Percentiles rank a stretch among this genome's conserved stretches.
These are phyloP conservation scores for Geotrichum cucujoidarum DNA, from an alignment of 1,139 yeast genomes.

Conservation along the genomic window DNA sequence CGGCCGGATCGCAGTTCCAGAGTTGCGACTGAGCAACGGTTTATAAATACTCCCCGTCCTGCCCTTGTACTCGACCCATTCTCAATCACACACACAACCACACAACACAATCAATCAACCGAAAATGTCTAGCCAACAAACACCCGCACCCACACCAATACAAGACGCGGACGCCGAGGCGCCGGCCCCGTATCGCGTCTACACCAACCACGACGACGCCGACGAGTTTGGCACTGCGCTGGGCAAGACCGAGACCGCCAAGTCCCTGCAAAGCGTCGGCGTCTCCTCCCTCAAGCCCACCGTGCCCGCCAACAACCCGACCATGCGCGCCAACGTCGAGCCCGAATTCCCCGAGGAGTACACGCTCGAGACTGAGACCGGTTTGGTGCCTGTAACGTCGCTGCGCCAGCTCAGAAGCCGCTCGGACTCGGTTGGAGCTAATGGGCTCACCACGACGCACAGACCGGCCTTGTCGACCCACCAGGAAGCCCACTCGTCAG, in stretches of 20 bases:
- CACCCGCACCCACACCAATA: slow-evolving; percentile 25
- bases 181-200: slow-evolving; percentile 13
- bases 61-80: too few relatives aligned
- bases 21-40: too few relatives aligned
- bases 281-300: slow-evolving; percentile 48
- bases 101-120: too few relatives aligned
- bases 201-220: slow-evolving; percentile 23
- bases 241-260: slow-evolving; percentile 59
- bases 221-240: slow-evolving; percentile 33
- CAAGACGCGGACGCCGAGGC: background rate
- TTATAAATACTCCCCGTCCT: too few relatives aligned
- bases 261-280: slow-evolving; percentile 62
- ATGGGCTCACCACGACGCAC: background rate
- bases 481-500: slow-evolving; percentile 2
- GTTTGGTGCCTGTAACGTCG: slow-evolving; percentile 74
- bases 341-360: slow-evolving; percentile 90
- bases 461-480: too few relatives aligned
- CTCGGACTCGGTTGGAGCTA: background rate
- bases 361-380: slow-evolving; percentile 79
- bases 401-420: slow-evolving; percentile 42
- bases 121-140: too few relatives aligned
- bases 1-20: too few relatives aligned
- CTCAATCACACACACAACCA: too few relatives aligned
- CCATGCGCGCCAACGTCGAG: slow-evolving; percentile 34
- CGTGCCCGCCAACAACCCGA: slow-evolving; percentile 58